Base-by-base conservation (phyloP, 768 basidiomycete species). In the Auriscalpium orientale region DNA sequence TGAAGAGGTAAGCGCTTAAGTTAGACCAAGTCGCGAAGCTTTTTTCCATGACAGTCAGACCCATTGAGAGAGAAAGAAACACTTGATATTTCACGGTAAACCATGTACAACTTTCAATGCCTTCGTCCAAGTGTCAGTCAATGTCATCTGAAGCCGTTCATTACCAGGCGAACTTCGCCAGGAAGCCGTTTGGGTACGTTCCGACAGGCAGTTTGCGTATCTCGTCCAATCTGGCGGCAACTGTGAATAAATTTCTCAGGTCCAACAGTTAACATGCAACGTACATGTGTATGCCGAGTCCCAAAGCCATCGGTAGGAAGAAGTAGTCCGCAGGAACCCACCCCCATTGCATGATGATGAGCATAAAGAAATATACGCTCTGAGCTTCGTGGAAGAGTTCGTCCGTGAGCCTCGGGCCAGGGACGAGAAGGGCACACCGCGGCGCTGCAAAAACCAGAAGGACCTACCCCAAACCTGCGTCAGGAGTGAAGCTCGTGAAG, bases 291-390 rank as follows among this genome's bases (percentile, higher is more conserved):
- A 67, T 35, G 7, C 16, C 55, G 60, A 52, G 65, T 33, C 62
- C 79, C 60, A 76, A 81, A 22, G 74, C 67, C 58, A 82, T 67
- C 0, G 80, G 81, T 1, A 83, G 68, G 66, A 82, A 82, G 64
- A 78, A 78, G 62, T 75, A 67, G 59, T 79, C 72, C 18, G 65
- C 71, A 2, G 65, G 64, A 58, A 81, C 60, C n/a, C 15, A 59
- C 60, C 79, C 79, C 75, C 76, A 82, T 68, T 84, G 84, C 79
- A 82, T 82, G 52, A 81, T 70, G 43, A 81, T 73, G 7, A 82
- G 67, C 16, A 76, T 75, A 63, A 77, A 75, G 65, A 75, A 77
- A 56, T 76, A 82, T 22, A 83, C 70, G 38, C 73, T 77, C 65
- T 83, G 81, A 6, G 81, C 80, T 28, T 70, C 65, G 60, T 72